A percentile compares a stretch with the other conserved stretches of the same genome.
Conservation (phyloP, 2,329 filamentous ascomycete genomes). For the Trichoderma afroharzianum region DNA sequence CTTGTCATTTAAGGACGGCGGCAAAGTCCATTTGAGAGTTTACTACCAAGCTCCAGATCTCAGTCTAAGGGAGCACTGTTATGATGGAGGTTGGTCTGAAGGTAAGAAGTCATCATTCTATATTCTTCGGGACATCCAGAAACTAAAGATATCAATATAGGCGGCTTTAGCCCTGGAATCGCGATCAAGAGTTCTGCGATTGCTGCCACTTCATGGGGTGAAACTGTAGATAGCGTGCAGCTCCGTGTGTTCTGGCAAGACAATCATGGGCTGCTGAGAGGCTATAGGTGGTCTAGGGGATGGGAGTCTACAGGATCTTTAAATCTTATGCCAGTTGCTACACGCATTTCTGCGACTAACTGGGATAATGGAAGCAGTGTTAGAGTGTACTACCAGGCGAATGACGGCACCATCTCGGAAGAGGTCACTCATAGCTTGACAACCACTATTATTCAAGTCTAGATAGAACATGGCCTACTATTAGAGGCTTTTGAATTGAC, state of each 20-base stretch:
- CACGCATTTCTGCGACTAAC: neutral
- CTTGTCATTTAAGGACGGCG: neutral
- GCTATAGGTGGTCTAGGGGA: neutral
- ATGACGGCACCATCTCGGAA: neutral
- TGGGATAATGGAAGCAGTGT: neutral
- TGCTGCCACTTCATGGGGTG: neutral
- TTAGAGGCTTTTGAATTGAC: neutral
- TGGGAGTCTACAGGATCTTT: neutral
- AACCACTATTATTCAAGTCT: neutral
- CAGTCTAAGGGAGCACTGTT: neutral
- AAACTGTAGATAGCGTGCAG: neutral
- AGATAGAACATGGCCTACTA: neutral
- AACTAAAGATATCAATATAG: neutral
- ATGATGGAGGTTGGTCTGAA: neutral
- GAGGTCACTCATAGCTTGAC: neutral
- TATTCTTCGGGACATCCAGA: neutral
- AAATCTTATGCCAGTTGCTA: neutral
- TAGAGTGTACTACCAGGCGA: neutral
- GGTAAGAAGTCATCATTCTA: neutral
- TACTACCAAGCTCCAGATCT: constrained; percentile 8
- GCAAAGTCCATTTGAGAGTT: neutral
- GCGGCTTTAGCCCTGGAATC: neutral
- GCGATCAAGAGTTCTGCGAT: neutral
- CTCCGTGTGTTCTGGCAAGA: neutral
- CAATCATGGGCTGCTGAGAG: neutral